Base-by-base conservation (phyloP, 2,329 filamentous ascomycete species). In the Nemania serpens region DNA sequence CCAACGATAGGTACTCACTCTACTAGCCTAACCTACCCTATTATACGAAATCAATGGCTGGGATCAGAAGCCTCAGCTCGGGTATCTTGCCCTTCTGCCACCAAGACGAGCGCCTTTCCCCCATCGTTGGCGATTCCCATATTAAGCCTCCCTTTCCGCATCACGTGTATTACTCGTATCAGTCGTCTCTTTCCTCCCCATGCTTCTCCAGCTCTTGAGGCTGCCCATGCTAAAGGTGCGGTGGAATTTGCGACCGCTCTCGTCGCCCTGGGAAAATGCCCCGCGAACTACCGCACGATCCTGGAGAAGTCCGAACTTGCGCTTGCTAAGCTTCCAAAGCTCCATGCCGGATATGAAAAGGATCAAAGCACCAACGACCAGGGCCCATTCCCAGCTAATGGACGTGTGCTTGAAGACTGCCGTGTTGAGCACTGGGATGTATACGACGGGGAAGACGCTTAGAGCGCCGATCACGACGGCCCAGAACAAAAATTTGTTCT, bases 361-460 rank as follows among this genome's bases (percentile, higher is more conserved):
- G 12, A 88, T 65, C 0, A 87, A 82, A 59, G 84, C 85, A 18
- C 86, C 82, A 34, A 91, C 78, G 0, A 89, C 84, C 5, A 93
- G 78, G 1, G 82, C 85, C 89, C 89, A 93, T 72, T 92, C 90
- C 90, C 90, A 93, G 17, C 79, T 82, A 67, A 93, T 91, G 17
- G 80, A 82, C 7, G 77, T 82, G 76, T 92, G 89, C 77, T 90
- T 89, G 81, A 92, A 91, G 39, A 92, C 88, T 29, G 82, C 81
- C 15, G 79, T 83, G 77, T 90, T 91, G 66, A 93, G 79, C 55
- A 81, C 82, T 0, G 89, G 89, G 50, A 93, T 90, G 73, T 93
- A 91, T n/a, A 90, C 81, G 11, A 87, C 83, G 2, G 86, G 84
- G 70, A 89, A 87, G 1, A 88, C 86, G 48, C 83, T 85, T n/a